Evolutionary conservation across 768 basidiomycete species (phyloP).

Genomic region (Hericium alpestre): DNA sequence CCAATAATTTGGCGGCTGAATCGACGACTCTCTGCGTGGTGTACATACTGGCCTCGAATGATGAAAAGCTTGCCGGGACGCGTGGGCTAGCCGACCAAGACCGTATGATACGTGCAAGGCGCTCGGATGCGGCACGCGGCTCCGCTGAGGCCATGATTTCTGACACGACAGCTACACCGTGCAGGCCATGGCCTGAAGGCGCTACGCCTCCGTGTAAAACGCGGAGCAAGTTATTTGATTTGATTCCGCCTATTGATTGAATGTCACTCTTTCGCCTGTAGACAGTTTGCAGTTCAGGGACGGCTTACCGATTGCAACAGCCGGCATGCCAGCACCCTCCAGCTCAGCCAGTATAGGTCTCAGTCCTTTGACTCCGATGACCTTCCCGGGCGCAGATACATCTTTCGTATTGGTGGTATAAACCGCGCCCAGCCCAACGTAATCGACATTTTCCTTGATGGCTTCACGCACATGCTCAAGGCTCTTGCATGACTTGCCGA

Average conservation of each 20-base stretch:
- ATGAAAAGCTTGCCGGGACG: slow-evolving; percentile 13
- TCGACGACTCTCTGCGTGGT: slow-evolving; percentile 28
- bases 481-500: slow-evolving; percentile 75
- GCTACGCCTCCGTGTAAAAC: slow-evolving; percentile 66
- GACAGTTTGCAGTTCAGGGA: background rate
- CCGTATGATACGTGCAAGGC: slow-evolving; percentile 31
- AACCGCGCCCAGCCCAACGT: slow-evolving; percentile 80
- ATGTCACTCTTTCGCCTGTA: too few relatives aligned
- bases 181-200: slow-evolving; percentile 42
- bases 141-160: slow-evolving; percentile 63
- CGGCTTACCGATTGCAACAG: slow-evolving; percentile 75
- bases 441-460: slow-evolving; percentile 59
- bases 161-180: slow-evolving; percentile 84
- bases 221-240: slow-evolving; percentile 62
- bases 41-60: slow-evolving; percentile 10
- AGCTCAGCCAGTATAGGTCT: slow-evolving; percentile 56
- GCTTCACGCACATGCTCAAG: slow-evolving; percentile 54
- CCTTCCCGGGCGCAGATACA: slow-evolving; percentile 36
- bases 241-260: slow-evolving; percentile 67
- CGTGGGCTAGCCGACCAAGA: slow-evolving; percentile 27
- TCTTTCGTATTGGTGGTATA: slow-evolving; percentile 77
- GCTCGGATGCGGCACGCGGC: slow-evolving; percentile 41
- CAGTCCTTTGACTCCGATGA: slow-evolving; percentile 65
- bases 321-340: slow-evolving; percentile 50
- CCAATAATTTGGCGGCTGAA: slow-evolving; percentile 39